Conservation (phyloP, 2,329 filamentous ascomycete genomes). For the Cytospora schulzeri region DNA sequence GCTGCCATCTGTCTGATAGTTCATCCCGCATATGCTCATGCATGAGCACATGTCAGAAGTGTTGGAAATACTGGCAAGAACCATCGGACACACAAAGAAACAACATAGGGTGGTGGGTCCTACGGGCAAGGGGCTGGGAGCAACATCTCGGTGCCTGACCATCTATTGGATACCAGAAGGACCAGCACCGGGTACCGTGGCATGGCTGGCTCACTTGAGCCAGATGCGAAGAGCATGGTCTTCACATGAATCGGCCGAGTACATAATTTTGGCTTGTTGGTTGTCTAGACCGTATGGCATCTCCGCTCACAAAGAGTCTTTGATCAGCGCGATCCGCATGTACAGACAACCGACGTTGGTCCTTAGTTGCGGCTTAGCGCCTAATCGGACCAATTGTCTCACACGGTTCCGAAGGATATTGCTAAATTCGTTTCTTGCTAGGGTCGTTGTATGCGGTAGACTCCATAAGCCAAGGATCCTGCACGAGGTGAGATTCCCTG, state of each 20-base stretch:
- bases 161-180: background rate
- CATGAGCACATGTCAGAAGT: background rate
- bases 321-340: constrained; percentile 12
- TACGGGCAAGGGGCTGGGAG: background rate
- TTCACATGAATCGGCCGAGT: background rate
- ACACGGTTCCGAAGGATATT: constrained; percentile 9
- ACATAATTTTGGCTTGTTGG: background rate
- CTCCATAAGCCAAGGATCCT: constrained; percentile 6
- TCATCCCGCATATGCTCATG: background rate
- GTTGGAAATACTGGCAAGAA: background rate
- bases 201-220: background rate
- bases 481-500: constrained; percentile 3
- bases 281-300: constrained; percentile 2
- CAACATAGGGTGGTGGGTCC: background rate
- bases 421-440: background rate
- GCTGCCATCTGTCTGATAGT: background rate
- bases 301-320: background rate
- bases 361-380: constrained; percentile 6
- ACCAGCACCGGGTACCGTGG: background rate
- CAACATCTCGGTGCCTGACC: background rate
- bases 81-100: background rate
- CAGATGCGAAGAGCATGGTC: background rate
- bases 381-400: constrained; percentile 14
- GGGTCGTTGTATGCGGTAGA: background rate
- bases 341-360: background rate